Base-by-base conservation (phyloP, 176 grass and related monocot genomes). In the Dendrocalamus sinicus region DNA sequence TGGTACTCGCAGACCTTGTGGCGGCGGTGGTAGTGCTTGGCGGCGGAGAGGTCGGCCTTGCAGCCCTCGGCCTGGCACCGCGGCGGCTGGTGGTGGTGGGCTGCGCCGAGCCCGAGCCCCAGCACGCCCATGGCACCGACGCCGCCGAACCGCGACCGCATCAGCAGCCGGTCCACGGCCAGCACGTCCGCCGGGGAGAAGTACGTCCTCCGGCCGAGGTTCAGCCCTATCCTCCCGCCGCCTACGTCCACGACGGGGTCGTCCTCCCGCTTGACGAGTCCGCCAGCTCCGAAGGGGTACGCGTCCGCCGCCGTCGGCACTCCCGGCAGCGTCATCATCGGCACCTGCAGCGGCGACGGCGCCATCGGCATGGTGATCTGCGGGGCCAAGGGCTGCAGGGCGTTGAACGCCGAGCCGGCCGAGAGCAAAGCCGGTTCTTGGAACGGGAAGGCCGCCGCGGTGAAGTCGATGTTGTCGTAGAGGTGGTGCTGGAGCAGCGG, bases 1-100 rank as follows among this genome's bases (percentile, higher is more conserved):
- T 98, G 96, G 90, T 95, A 89, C 90, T 98, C 96, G 85, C 96
- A 98, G n/a, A 98, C 96, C 88, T 98, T 98, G 75, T 98, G 96
- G 70, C 96, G 93, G 72, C 96, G 90, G 65, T 98, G 93, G 90
- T 98, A 98, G 77, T 95, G 93, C 84, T 98, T 98, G 39, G 93
- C 91, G 57, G 88, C 90, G 14, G 93, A 92, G 41, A 98, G 90
- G 75, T 98, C 96, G 22, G 78, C 90, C 88, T 88, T 93, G 87
- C 97, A 99, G 0, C 92, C 93, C 67, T 95, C 91, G 15, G 92
- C 96, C 88, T 98, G 93, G 88, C 96, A 98, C 4, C 91, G 84
- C 0, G 91, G 96, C 3, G 89, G 89, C 72, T 86, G 81, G 67
- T 90, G 94, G 87, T 91, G 16, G 91, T 9, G 76, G 76, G 51